Percentiles rank a stretch among this genome's conserved stretches.
These are phyloP conservation scores for Dactylella cylindrospora DNA, from an alignment of 2,329 filamentous ascomycete species.

Conservation along the genomic window DNA sequence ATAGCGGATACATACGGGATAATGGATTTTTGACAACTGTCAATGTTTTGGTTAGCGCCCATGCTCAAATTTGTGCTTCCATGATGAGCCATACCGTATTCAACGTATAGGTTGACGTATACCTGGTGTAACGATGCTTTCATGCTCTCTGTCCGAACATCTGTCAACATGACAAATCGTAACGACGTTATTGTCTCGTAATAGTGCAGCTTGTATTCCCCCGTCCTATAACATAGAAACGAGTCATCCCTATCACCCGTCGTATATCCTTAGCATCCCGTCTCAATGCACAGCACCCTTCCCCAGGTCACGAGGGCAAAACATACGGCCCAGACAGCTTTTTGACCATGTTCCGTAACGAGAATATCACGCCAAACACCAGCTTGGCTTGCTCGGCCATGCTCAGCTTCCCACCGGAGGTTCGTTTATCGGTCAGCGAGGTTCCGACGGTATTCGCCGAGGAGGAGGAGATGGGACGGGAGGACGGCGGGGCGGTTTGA, in stretches of 20 bases:
- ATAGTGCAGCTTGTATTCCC: conserved; percentile 96
- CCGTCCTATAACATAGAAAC: conserved; percentile 91
- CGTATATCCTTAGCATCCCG: conserved; percentile 1
- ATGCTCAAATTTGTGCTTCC: no score
- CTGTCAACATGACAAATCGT: conserved; percentile 95
- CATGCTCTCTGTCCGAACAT: conserved; percentile 85
- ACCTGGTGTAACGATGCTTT: conserved; percentile 95
- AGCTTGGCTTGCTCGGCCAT: conserved; percentile 88
- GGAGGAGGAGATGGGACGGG: conserved; percentile 55
- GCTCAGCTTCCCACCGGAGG: conserved; percentile 57
- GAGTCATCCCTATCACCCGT: conserved; percentile 54
- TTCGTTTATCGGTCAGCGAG: conserved; percentile 51
- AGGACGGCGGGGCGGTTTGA: conserved; percentile 54
- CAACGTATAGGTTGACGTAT: conserved; percentile 96
- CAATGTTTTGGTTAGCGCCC: conserved; percentile 1
- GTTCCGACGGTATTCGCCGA: conserved; percentile 33
- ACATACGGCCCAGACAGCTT: conserved; percentile 64
- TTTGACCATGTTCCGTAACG: conserved; percentile 91
- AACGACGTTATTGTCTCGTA: conserved; percentile 96
- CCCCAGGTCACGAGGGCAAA: neutral
- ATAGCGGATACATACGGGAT: conserved; percentile 53
- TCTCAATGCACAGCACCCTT: neutral
- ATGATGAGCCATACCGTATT: conserved; percentile 67
- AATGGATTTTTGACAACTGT: conserved; percentile 71
- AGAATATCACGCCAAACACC: conserved; percentile 96